These are phyloP conservation scores for Phaffomyces opuntiae DNA, from an alignment of 805 yeast genomes.

Conservation along the genomic window DNA sequence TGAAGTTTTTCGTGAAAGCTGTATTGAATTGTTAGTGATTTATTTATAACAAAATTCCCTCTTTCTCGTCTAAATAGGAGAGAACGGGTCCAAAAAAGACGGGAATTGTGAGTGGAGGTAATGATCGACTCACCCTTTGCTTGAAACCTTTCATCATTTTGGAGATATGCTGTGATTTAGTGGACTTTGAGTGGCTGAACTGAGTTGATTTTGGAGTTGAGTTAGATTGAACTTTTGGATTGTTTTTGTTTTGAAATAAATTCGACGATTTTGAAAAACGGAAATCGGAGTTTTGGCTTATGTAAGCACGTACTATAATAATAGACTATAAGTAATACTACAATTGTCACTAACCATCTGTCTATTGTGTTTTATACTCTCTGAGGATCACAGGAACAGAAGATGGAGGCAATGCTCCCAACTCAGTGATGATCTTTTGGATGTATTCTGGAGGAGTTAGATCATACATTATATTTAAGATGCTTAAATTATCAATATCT, in stretches of 20 bases:
- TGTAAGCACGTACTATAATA: background rate
- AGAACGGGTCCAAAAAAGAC: no score
- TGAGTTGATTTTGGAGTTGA: no score
- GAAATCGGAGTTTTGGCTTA: background rate
- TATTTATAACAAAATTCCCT: background rate
- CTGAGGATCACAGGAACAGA: constrained; percentile 95
- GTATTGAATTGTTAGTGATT: constrained; percentile 6
- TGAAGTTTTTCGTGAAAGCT: constrained; percentile 27
- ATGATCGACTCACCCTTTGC: constrained; percentile 35
- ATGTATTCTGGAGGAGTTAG: constrained; percentile 90
- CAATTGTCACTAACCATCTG: background rate
- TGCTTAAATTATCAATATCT: constrained; percentile 52
- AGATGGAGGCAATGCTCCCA: constrained; percentile 96
- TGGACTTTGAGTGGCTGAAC: no score
- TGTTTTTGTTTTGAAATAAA: background rate
- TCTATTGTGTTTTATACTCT: constrained; percentile 56
- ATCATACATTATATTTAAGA: constrained; percentile 85
- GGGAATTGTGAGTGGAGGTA: constrained; percentile 4
- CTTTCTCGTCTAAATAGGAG: background rate
- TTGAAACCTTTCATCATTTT: constrained; percentile 73
- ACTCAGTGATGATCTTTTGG: constrained; percentile 91
- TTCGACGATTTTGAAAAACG: background rate
- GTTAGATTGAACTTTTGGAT: background rate
- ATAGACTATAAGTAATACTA: no score
- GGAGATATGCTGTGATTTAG: constrained; percentile 1